Evolutionary conservation across 441 rosid species (phyloP).

Genomic region (Corymbia citriodora): DNA sequence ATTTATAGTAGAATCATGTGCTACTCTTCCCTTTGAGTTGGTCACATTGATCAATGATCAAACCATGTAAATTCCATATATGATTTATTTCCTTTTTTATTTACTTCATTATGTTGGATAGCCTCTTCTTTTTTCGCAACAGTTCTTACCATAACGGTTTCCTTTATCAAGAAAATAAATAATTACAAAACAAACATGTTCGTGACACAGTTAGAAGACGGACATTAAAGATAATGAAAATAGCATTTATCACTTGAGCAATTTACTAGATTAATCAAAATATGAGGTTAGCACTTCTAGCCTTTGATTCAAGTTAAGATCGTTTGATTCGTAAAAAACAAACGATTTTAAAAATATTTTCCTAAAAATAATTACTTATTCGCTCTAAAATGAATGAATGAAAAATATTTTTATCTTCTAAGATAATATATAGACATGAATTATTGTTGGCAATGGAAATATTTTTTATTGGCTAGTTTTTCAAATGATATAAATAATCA

Average conservation of each 20-base stretch:
- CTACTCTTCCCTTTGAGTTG: background rate
- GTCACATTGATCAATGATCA: fast-evolving
- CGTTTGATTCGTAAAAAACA: too few relatives aligned
- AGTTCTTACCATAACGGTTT: background rate
- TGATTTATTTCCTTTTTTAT: background rate
- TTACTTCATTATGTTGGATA: background rate
- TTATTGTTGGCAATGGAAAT: too few relatives aligned
- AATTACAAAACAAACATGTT: background rate
- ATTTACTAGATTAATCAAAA: background rate
- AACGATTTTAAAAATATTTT: too few relatives aligned
- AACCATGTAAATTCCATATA: fast-evolving
- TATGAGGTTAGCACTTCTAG: background rate
- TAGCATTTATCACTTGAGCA: fast-evolving
- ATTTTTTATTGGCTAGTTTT: too few relatives aligned
- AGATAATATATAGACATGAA: too few relatives aligned
- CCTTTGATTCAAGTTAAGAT: background rate
- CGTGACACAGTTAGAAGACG: background rate
- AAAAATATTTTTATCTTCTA: too few relatives aligned
- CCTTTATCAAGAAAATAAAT: fast-evolving
- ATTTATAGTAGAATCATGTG: background rate
- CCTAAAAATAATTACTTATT: too few relatives aligned
- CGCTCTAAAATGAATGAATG: too few relatives aligned
- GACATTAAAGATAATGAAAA: background rate
- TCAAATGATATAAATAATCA: too few relatives aligned
- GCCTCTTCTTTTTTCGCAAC: background rate